Evolutionary conservation across 75 land plant species (phyloP).

Genomic region (Chamaecyparis obtusa): DNA sequence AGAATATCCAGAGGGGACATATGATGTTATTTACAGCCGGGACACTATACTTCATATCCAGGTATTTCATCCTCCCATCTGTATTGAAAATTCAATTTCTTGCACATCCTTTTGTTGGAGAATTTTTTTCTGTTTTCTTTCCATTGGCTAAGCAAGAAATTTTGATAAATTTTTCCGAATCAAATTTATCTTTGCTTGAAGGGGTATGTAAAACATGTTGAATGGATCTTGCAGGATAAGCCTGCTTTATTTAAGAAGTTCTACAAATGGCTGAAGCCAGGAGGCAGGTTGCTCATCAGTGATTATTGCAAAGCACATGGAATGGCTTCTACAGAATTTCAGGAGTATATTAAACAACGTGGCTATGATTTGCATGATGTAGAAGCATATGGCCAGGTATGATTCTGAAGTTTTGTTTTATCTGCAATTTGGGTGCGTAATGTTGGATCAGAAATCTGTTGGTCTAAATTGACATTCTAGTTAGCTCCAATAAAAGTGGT

Average conservation of each 20-base stretch:
- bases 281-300: conserved; percentile 86
- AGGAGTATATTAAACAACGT: conserved; percentile 81
- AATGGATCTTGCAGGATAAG: conserved; percentile 67
- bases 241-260: conserved; percentile 73
- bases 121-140: neutral
- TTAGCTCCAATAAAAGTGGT: neutral
- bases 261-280: conserved; percentile 90
- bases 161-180: neutral
- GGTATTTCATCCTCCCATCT: conserved; percentile 25
- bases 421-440: neutral
- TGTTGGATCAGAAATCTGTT: neutral
- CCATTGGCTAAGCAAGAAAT: neutral
- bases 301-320: conserved; percentile 84
- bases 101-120: neutral
- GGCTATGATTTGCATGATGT: conserved; percentile 98
- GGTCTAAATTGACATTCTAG: neutral
- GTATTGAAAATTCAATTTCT: neutral
- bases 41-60: conserved; percentile 98
- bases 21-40: conserved; percentile 97
- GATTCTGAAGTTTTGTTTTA: neutral
- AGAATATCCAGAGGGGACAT: conserved; percentile 56
- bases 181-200: too few relatives aligned
- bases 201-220: neutral
- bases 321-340: conserved; percentile 63
- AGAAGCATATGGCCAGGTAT: conserved; percentile 83